Base-by-base conservation (phyloP, 2,329 filamentous ascomycete species). In the Alternaria angustiovoidea region DNA sequence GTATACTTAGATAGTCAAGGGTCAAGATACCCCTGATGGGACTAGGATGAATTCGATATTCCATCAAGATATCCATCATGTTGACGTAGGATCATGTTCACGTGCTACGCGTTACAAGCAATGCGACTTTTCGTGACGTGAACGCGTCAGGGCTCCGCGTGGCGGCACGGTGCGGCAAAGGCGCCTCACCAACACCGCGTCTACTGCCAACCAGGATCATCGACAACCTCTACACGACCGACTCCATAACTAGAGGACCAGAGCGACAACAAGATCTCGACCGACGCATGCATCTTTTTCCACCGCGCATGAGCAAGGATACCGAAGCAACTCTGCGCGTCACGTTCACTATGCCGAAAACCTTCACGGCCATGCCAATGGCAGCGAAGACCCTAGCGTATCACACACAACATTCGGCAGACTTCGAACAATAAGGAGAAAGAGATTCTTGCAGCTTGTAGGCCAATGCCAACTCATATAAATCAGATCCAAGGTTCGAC, bases 211-310 rank as follows among this genome's bases (percentile, higher is more conserved):
- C 28, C 9, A 12, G 1, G 1, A 26, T 3, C 14, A 38, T 22
- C 20, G 5, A 49, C 46, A 38, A 18, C 2, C 20, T 24, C 16
- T 22, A 34, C 9, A 24, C 2, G 5, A 16, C 46, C 8, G 2
- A 16, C 32, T 5, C 16, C 7, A 9, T 5, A 12, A 16, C 4
- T 3, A 0, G 11, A 5, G 1, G 24, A 14, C 1, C 2, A 32
- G 3, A n/a, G 4, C 2, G 9, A 7, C 4, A 7, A 11, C 12
- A n/a, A 4, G 5, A 7, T 11, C 11, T 3, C 5, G 7, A 0
- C 1, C 20, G 16, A 6, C 16, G 3, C 3, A 38, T 36, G 6
- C 3, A 3, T 11, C 24, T 3, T 6, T 3, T 44, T 24, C 24
- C 24, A 28, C 3, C 42, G 24, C 8, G 16, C 22, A 3, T 6